These are phyloP conservation scores for Fusarium xylarioides DNA, from an alignment of 2,329 filamentous ascomycete genomes.

Conservation along the genomic window DNA sequence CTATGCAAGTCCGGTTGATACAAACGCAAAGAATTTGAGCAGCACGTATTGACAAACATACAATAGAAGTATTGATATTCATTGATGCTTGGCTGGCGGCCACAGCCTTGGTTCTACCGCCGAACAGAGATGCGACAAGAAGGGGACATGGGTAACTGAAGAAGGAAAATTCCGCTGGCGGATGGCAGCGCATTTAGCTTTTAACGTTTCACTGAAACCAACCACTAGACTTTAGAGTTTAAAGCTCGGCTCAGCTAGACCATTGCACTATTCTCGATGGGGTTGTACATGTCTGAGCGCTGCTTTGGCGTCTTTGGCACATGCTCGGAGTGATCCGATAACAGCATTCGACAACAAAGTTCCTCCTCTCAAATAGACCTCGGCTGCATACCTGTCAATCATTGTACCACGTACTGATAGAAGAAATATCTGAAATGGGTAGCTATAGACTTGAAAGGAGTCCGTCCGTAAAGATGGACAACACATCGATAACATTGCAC, in stretches of 20 bases:
- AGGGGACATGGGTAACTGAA: neutral
- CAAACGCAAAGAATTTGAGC: too few species aligned
- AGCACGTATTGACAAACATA: too few species aligned
- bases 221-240: neutral
- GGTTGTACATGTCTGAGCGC: neutral
- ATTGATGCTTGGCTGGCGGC: neutral
- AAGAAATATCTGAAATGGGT: neutral
- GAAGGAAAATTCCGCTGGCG: neutral
- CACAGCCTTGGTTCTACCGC: neutral
- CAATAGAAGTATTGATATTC: neutral
- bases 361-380: neutral
- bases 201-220: neutral
- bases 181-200: neutral
- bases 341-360: neutral
- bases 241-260: neutral
- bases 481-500: too few species aligned
- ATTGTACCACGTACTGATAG: too few species aligned
- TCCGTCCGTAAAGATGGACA: neutral
- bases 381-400: neutral
- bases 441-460: too few species aligned
- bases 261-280: neutral
- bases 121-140: neutral
- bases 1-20: neutral
- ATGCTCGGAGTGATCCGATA: neutral
- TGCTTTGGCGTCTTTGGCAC: neutral